A percentile compares a stretch with the other conserved stretches of the same genome.
phyloP scores from a whole-genome alignment of 495 filamentous ascomycete species.

The Trichocladium antarcticum region DNA sequence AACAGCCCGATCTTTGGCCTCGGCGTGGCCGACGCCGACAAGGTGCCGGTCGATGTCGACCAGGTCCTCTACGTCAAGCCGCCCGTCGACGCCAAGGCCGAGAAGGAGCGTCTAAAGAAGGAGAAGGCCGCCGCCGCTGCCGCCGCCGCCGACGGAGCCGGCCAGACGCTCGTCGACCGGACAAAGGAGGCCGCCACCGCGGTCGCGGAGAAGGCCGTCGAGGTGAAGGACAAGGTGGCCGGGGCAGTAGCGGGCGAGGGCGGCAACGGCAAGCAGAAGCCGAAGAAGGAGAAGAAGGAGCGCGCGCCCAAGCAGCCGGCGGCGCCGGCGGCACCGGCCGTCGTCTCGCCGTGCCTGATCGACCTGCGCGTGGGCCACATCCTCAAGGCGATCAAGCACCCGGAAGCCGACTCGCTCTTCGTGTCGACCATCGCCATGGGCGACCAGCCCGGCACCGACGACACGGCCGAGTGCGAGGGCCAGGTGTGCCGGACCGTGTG shows the following conservation, averaged over 20 bases:
- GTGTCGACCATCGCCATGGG: slow-evolving; percentile 96
- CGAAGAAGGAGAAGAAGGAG: slow-evolving; percentile 64
- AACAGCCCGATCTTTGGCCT: slow-evolving; percentile 71
- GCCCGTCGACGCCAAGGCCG: slow-evolving; percentile 70
- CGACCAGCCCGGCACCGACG: slow-evolving; percentile 72
- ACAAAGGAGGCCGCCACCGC: slow-evolving; percentile 39
- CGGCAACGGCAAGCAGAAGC: slow-evolving; percentile 22
- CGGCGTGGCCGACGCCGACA: slow-evolving; percentile 59
- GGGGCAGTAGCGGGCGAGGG: slow-evolving; percentile 24
- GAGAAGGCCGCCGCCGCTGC: slow-evolving; percentile 60
- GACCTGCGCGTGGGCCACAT: slow-evolving; percentile 96
- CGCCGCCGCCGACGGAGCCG: slow-evolving; percentile 30
- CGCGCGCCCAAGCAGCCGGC: slow-evolving; percentile 61
- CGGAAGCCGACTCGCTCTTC: slow-evolving; percentile 89
- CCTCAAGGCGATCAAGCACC: slow-evolving; percentile 85
- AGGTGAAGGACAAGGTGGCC: slow-evolving; percentile 26
- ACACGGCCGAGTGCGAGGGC: slow-evolving; percentile 76
- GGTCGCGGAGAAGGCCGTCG: slow-evolving; percentile 41
- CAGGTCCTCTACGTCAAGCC: slow-evolving; percentile 75
- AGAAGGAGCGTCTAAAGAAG: slow-evolving; percentile 82
- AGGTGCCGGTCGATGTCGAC: slow-evolving; percentile 65
- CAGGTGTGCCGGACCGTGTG: slow-evolving; percentile 88
- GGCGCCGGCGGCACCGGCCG: slow-evolving; percentile 52
- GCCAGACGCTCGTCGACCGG: slow-evolving; percentile 38
- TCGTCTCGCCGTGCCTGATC: slow-evolving; percentile 72